Conservation (phyloP, 352 stramenopile species). For the Sclerospora graminicola region DNA sequence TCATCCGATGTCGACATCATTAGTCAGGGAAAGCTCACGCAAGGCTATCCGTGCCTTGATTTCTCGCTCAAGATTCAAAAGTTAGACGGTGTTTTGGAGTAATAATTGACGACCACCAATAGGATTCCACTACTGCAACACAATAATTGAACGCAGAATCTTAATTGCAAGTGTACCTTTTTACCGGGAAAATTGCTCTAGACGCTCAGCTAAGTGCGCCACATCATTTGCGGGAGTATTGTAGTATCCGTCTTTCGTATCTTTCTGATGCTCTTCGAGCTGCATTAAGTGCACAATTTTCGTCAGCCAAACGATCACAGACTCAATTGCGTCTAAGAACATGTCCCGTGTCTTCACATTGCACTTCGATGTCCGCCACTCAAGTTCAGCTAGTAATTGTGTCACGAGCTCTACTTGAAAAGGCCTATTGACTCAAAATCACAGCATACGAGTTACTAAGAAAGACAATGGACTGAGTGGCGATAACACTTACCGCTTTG, state of each 20-base stretch:
- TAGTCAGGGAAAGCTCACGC: conserved; percentile 95
- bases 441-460: neutral
- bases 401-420: conserved; percentile 49
- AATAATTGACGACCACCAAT: conserved; percentile 11
- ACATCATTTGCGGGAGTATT: conserved; percentile 15
- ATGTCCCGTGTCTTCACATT: conserved; percentile 18
- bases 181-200: conserved; percentile 11
- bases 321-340: conserved; percentile 15
- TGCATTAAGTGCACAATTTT: conserved; percentile 53
- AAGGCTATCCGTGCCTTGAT: conserved; percentile 93
- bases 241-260: conserved; percentile 4
- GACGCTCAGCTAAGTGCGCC: conserved; percentile 17
- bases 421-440: conserved; percentile 9
- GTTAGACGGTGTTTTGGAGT: conserved; percentile 43
- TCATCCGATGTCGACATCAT: conserved; percentile 94
- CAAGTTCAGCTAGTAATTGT: conserved; percentile 37
- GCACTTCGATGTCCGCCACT: conserved; percentile 30
- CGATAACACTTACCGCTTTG: conserved; percentile 21
- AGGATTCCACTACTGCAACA: no score
- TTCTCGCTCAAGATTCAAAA: conserved; percentile 97
- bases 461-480: neutral
- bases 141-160: no score
- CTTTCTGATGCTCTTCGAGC: conserved; percentile 25
- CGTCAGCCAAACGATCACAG: conserved; percentile 32
- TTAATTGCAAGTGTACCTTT: no score